Evolutionary conservation across 2,329 filamentous ascomycete genomes (phyloP).

Genomic region (Colletotrichum lentis): DNA sequence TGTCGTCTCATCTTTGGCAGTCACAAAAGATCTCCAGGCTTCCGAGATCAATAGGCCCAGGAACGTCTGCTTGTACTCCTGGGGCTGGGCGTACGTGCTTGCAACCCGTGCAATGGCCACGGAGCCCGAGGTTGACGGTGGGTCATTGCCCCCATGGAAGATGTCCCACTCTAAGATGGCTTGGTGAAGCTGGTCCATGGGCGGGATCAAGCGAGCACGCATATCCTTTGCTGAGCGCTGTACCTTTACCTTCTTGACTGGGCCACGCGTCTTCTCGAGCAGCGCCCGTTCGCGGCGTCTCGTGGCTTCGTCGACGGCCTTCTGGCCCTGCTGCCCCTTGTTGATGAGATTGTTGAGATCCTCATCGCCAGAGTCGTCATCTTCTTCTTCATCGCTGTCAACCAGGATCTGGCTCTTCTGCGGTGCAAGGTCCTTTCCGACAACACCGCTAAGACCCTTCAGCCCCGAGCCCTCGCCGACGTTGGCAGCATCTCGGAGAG

Average conservation of each 20-base stretch:
- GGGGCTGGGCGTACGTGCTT: constrained; percentile 77
- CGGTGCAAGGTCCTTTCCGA: constrained; percentile 79
- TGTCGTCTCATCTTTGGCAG: constrained; percentile 84
- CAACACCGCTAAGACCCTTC: constrained; percentile 71
- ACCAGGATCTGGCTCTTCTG: constrained; percentile 91
- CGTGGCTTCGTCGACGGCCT: constrained; percentile 59
- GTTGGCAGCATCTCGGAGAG: constrained; percentile 63
- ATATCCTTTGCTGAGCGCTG: constrained; percentile 89
- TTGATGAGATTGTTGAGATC: constrained; percentile 57
- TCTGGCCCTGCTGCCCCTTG: constrained; percentile 56
- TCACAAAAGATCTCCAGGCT: constrained; percentile 94
- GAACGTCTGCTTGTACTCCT: constrained; percentile 87
- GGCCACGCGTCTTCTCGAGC: constrained; percentile 68
- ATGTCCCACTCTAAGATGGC: constrained; percentile 94
- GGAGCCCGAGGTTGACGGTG: constrained; percentile 71
- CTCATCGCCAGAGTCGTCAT: constrained; percentile 66
- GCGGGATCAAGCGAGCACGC: constrained; percentile 88
- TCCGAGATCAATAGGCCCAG: constrained; percentile 89
- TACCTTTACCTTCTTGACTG: constrained; percentile 84
- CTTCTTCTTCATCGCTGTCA: constrained; percentile 73
- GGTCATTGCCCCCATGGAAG: constrained; percentile 87
- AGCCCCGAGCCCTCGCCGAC: constrained; percentile 81
- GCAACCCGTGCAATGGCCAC: constrained; percentile 76
- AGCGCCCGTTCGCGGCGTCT: constrained; percentile 56
- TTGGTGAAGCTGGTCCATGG: constrained; percentile 84